Percentiles rank a stretch among this genome's conserved stretches.
phyloP scores from a whole-genome alignment of 2,329 filamentous ascomycete species.

The Xylaria arbuscula region DNA sequence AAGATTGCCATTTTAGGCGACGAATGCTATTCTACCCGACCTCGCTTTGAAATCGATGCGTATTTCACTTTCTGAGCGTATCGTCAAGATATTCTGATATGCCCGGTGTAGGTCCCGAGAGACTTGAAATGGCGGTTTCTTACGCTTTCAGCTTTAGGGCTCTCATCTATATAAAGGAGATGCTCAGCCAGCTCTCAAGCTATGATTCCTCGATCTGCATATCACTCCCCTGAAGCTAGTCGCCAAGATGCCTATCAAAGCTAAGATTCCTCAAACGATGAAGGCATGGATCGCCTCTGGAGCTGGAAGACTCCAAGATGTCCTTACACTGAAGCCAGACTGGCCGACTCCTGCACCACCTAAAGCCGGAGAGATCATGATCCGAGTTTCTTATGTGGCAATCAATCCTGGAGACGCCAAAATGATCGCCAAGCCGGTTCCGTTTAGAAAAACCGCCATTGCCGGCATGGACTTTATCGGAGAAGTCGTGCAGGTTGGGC shows the following conservation, averaged over 20 bases:
- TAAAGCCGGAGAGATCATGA: slow-evolving; percentile 43
- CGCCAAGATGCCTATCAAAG: slow-evolving; percentile 7
- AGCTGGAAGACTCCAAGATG: slow-evolving; percentile 44
- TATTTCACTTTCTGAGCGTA: not conserved
- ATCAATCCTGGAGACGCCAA: slow-evolving; percentile 54
- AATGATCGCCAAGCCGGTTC: slow-evolving; percentile 48
- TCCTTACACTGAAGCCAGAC: slow-evolving; percentile 44
- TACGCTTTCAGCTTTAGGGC: not conserved
- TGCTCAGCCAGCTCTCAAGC: not conserved
- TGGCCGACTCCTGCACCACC: slow-evolving; percentile 38
- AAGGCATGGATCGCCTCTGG: slow-evolving; percentile 47
- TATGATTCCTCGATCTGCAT: slow-evolving; percentile 1
- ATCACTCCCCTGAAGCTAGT: not conserved
- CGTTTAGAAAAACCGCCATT: slow-evolving; percentile 48
- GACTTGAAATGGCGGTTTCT: slow-evolving; percentile 10
- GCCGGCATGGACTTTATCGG: slow-evolving; percentile 53
- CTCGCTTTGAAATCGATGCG: slow-evolving; percentile 25
- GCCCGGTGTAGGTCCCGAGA: too few species aligned
- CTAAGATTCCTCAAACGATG: slow-evolving; percentile 43
- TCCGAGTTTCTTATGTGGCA: slow-evolving; percentile 51
- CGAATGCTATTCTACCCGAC: not conserved
- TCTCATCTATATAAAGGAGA: slow-evolving; percentile 20
- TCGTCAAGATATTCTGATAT: not conserved
- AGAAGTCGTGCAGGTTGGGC: slow-evolving; percentile 49
- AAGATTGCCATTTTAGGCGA: slow-evolving; percentile 11